Evolutionary conservation across 169 alveolate genomes (phyloP).

Genomic region (Plasmodium adleri): DNA sequence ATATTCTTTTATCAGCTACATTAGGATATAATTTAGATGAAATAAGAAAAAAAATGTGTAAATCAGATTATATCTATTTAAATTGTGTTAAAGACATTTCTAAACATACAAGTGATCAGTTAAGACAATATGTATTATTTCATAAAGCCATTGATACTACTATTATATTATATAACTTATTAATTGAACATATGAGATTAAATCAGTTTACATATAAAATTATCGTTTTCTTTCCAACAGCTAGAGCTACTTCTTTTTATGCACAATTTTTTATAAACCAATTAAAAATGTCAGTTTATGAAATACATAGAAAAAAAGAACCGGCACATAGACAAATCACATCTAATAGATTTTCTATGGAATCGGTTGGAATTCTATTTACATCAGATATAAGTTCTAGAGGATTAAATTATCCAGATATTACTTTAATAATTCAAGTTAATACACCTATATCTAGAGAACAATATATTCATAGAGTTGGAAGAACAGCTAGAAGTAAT

Average conservation of each 20-base stretch:
- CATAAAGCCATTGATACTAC: conserved; percentile 79
- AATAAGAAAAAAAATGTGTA: conserved; percentile 71
- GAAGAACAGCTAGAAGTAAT: conserved; percentile 97
- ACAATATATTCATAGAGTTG: conserved; percentile 97
- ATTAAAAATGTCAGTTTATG: conserved; percentile 78
- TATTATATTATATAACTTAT: conserved; percentile 72
- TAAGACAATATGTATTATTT: conserved; percentile 76
- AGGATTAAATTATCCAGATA: conserved; percentile 97
- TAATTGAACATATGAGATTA: conserved; percentile 76
- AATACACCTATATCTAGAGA: conserved; percentile 96
- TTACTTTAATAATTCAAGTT: conserved; percentile 96
- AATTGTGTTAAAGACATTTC: conserved; percentile 60
- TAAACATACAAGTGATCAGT: conserved; percentile 74
- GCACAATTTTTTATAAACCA: conserved; percentile 79
- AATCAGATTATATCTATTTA: conserved; percentile 54
- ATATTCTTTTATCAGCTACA: conserved; percentile 81
- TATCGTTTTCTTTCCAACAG: conserved; percentile 80
- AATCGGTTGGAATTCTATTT: conserved; percentile 84
- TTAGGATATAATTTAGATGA: conserved; percentile 60
- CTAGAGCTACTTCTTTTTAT: conserved; percentile 80
- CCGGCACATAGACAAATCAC: conserved; percentile 74
- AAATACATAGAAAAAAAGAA: conserved; percentile 80
- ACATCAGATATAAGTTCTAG: conserved; percentile 97
- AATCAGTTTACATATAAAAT: conserved; percentile 77
- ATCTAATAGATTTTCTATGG: conserved; percentile 72